Base-by-base conservation (phyloP, 2,329 filamentous ascomycete genomes). In the Davidsoniella neocaledoniae region DNA sequence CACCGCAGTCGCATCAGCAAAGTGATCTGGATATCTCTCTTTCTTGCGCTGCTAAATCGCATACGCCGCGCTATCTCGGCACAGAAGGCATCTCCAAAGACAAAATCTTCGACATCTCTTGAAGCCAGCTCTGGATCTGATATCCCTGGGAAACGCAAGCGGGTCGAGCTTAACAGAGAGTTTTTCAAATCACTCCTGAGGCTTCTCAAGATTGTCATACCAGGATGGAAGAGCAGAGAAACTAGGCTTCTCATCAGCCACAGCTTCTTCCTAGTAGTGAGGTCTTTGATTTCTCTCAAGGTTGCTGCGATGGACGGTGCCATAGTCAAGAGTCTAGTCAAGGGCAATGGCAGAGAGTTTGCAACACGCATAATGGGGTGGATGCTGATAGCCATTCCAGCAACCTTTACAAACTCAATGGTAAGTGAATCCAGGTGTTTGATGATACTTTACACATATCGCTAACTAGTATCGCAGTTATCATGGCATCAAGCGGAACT, bases 381-480 rank as follows among this genome's bases (percentile, higher is more conserved):
- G 91, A 98, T 98, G 91, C 64, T 90, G 50, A 91, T 98, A 56
- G 90, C 91, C 23, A 74, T 98, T 14, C 91, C 91, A 8, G 91
- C 91, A 1, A 96, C 91, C 0, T 95, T 96, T 63, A 98, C 91
- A 39, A 98, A 98, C 65, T 95, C 88, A 0, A 98, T 98, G 91
- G 85, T 91, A 65, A 64, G 76, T 63, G 8, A 2, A 5, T 1
- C 7, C 12, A 4, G n/a, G 42, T 16, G 26, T 14, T 16, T 6
- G 0, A 12, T 5, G 8, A 19, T 21, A 39, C 2, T 8, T 19
- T 12, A 14, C 7, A n/a, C 7, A 16, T 25, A 39, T 26, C 17
- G 29, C 36, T 42, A 43, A 42, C 38, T 16, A 9, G 54, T 26
- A 9, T n/a, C n/a, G 51, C 59, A 93, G 86, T 73, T 96, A 41